Base-by-base conservation (phyloP, 139 green algal genomes). In the Bryopsis sp. region DNA sequence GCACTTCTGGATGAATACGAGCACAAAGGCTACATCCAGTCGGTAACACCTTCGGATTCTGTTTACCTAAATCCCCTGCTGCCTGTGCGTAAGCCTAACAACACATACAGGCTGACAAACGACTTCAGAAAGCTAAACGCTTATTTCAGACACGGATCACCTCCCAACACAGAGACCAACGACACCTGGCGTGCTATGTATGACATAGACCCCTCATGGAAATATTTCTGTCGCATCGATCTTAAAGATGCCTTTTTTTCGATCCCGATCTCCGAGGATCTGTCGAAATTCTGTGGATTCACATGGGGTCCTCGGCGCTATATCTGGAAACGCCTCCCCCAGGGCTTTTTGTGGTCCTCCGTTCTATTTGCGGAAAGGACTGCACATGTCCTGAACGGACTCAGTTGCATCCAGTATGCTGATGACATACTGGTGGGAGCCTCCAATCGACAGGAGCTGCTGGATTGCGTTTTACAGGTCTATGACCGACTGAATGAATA, bases 51-150 rank as follows among this genome's bases (percentile, higher is more conserved):
- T n/a, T n/a, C n/a, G n/a, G n/a, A n/a, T n/a, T n/a, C n/a, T n/a
- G n/a, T n/a, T n/a, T n/a, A n/a, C n/a, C n/a, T n/a, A n/a, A n/a
- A n/a, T n/a, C n/a, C n/a, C n/a, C n/a, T n/a, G n/a, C n/a, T n/a
- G n/a, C n/a, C n/a, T n/a, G n/a, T n/a, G n/a, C n/a, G n/a, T n/a
- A n/a, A n/a, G n/a, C n/a, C n/a, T n/a, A n/a, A n/a, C n/a, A n/a
- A n/a, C n/a, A n/a, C n/a, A n/a, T 69, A 69, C 37, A 69, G 62
- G 26, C 54, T 69, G 35, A 69, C 62, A 11, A 69, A 54, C 19
- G 62, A 69, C 37, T 69, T 69, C 32, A 34, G 62, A 47, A 47
- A 11, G 35, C 37, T 69, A 36, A 69, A 69, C n/a, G 39, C 62
- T 7, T 38, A 69, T 36, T 69, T 69, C 54, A 54, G 6, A 24